Base-by-base conservation (phyloP, 352 stramenopile species). In the Phytopythium boreale region DNA sequence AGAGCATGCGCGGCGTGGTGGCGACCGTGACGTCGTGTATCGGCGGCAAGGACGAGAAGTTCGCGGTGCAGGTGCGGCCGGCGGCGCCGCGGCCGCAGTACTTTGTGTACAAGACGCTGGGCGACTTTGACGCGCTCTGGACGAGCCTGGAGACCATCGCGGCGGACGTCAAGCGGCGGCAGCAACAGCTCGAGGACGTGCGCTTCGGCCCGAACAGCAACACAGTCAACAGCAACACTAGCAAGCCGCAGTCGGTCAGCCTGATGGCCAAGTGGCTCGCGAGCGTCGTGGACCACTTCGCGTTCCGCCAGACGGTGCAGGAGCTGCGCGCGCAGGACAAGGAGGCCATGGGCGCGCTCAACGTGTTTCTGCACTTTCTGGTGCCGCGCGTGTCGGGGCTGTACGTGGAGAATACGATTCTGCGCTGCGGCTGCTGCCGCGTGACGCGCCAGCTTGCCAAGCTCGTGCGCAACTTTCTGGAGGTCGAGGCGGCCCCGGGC, bases 41-140 rank as follows among this genome's bases (percentile, higher is more conserved):
- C 64, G 85, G 85, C 61, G 85, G 85, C 66, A 90, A 89, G 61
- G 76, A 91, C 51, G 85, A 91, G 46, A 87, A 78, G 56, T 93
- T 90, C 63, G 85, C 85, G 10, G 77, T 93, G 43, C 79, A 88
- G 68, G 74, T 92, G 50, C 60, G 72, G 46, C 70, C 77, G 4
- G 50, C 66, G 20, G 63, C 79, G 29, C 75, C 74, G 19, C 71
- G 62, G 19, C 64, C 58, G 56, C 62, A 72, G 22, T 92, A 92
- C 74, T 93, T 90, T 68, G 83, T 90, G 39, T 93, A 93, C 78
- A 92, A 92, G 78, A 88, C 72, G 24, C 73, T 92, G 71, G 63
- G 56, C 69, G 83, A 93, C 53, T 93, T 93, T 49, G 76, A 91
- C 53, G 77, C 75, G 51, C 74, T 93, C 0, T 93, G 82, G 82